Base-by-base conservation (phyloP, 1,284 basidiomycete genomes). In the Agaricales sp. region DNA sequence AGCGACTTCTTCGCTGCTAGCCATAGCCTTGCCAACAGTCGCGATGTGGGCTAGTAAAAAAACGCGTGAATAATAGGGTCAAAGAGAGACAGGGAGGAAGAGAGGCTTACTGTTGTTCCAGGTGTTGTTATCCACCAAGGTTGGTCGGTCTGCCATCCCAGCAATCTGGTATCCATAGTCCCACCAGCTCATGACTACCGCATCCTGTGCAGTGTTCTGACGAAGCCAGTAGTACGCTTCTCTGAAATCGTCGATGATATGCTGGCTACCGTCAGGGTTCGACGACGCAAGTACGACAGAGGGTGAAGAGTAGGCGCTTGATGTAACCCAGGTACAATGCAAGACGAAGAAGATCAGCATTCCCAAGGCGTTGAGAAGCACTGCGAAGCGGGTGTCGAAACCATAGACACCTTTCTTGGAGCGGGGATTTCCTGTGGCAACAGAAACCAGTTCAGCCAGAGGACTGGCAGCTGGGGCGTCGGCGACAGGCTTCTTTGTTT, bases 191-290 rank as follows among this genome's bases (percentile, higher is more conserved):
- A 96, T 95, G 35, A 99, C 83, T 43, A 98, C 94, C 12, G 92
- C 83, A 56, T 92, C 86, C 64, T 91, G 73, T 2, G 85, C 75
- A 1, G 96, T 99, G 71, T 99, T 99, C 68, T 95, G 88, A 51
- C 94, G 78, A 48, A 99, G 70, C 96, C 96, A 99, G 67, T 99
- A 97, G 66, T 99, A 99, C n/a, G 96, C 96, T 71, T 99, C 96
- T 53, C 96, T 80, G 82, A 98, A 99, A 67, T 99, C 96, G 66
- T 99, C 96, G 61, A 99, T 99, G 61, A 99, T 92, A 65, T 93
- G 84, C 61, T 91, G 86, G 51, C 79, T 85, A 18, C 96, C 96
- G 60, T 99, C 94, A 0, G 76, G 72, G 55, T 80, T 83, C 4
- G 74, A 69, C 12, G 89, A 91, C 0, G 94, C 82, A 47, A 99